phyloP scores from a whole-genome alignment of 2,329 filamentous ascomycete species.

The Alternaria viburni region DNA sequence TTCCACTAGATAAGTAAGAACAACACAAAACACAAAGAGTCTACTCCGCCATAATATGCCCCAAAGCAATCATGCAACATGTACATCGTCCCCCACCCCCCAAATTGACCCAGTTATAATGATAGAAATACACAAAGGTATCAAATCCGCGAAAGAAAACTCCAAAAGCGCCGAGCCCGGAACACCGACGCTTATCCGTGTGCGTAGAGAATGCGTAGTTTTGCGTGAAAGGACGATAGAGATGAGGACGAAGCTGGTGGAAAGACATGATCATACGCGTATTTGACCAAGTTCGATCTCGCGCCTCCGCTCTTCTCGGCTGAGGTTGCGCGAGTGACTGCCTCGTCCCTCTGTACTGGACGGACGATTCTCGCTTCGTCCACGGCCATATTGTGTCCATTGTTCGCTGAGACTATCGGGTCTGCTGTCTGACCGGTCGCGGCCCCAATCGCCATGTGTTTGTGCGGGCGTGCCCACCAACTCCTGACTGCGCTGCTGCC shows the following conservation, averaged over 20 bases:
- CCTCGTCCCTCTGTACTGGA: constrained; percentile 31
- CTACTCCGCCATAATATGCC: neutral
- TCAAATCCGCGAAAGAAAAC: constrained; percentile 3
- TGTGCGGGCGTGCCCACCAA: constrained; percentile 38
- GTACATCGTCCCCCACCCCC: neutral
- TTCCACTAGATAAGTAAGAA: neutral
- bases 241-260: neutral
- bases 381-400: constrained; percentile 40
- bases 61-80: neutral
- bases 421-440: constrained; percentile 32
- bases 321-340: constrained; percentile 42
- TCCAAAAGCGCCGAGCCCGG: constrained; percentile 12
- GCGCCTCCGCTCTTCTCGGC: constrained; percentile 48
- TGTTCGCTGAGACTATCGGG: constrained; percentile 38
- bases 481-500: constrained; percentile 36
- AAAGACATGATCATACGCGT: constrained; percentile 6
- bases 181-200: constrained; percentile 18
- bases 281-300: constrained; percentile 50
- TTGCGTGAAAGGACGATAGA: neutral
- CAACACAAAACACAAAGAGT: neutral
- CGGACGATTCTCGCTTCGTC: constrained; percentile 34
- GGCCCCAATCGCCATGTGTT: constrained; percentile 28
- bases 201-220: constrained; percentile 7
- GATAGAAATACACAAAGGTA: constrained; percentile 2
- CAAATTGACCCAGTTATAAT: neutral